phyloP scores from a whole-genome alignment of 805 yeast genomes.

The Candida takata region DNA sequence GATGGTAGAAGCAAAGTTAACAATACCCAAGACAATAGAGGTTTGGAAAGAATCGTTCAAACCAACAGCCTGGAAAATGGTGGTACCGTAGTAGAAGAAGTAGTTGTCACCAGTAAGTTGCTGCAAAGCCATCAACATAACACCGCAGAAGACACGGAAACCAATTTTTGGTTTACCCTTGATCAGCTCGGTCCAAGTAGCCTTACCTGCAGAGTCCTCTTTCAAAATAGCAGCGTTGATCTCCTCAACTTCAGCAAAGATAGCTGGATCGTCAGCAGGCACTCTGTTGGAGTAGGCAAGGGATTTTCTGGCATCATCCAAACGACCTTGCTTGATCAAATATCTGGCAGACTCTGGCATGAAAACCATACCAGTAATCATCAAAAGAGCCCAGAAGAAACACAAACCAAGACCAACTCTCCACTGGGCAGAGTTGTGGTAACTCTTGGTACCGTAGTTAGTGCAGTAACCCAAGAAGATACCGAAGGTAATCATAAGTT shows the following conservation, averaged over 20 bases:
- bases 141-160: conserved; percentile 42
- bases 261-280: conserved; percentile 44
- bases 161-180: conserved; percentile 60
- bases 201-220: conserved; percentile 55
- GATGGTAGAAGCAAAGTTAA: conserved; percentile 52
- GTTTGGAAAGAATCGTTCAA: conserved; percentile 51
- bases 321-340: conserved; percentile 44
- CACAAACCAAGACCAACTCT: conserved; percentile 62
- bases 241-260: conserved; percentile 48
- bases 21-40: conserved; percentile 50
- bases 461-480: conserved; percentile 73
- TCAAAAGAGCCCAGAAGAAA: conserved; percentile 38
- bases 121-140: conserved; percentile 52
- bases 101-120: conserved; percentile 64
- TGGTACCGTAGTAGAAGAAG: conserved; percentile 62
- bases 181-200: conserved; percentile 58
- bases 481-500: conserved; percentile 64
- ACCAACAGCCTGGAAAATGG: conserved; percentile 56
- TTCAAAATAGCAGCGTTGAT: conserved; percentile 55
- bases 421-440: conserved; percentile 68
- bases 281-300: conserved; percentile 55
- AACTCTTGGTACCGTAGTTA: conserved; percentile 54
- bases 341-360: conserved; percentile 75
- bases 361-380: conserved; percentile 32
- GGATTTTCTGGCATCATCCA: conserved; percentile 57